phyloP scores from a whole-genome alignment of 169 alveolate genomes.

The Plasmodium chabaudi region DNA sequence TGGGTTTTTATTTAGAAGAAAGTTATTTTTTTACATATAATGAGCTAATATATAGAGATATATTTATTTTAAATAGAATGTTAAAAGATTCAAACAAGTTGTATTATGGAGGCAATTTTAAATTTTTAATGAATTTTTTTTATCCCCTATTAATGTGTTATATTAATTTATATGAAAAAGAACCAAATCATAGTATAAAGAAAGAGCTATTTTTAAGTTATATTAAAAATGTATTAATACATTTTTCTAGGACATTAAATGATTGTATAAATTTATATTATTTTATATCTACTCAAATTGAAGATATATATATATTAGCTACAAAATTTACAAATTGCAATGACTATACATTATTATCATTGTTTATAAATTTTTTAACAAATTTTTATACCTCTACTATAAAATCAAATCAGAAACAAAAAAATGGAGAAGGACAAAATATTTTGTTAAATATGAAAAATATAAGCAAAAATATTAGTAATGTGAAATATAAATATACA shows the following conservation, averaged over 20 bases:
- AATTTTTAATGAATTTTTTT: constrained; percentile 71
- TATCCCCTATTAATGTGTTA: constrained; percentile 71
- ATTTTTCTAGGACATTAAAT: constrained; percentile 47
- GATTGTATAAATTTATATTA: constrained; percentile 75
- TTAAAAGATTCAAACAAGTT: constrained; percentile 40
- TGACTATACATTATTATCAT: constrained; percentile 26
- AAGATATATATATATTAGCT: constrained; percentile 61
- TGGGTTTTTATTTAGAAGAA: constrained; percentile 53
- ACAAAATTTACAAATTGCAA: constrained; percentile 45
- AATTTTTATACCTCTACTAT: constrained; percentile 41
- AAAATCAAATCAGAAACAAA: constrained; percentile 11
- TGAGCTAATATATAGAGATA: constrained; percentile 57
- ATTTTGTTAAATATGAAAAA: not conserved
- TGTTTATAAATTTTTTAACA: constrained; percentile 42
- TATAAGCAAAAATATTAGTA: not conserved
- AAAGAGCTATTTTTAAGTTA: constrained; percentile 19
- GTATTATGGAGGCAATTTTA: constrained; percentile 66
- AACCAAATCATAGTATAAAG: constrained; percentile 44
- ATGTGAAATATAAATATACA: constrained; percentile 55
- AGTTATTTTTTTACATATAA: constrained; percentile 43
- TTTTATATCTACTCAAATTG: constrained; percentile 50
- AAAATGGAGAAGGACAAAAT: not conserved
- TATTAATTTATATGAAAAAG: constrained; percentile 65
- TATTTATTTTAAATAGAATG: constrained; percentile 45
- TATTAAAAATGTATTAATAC: constrained; percentile 59